A percentile compares a stretch with the other conserved stretches of the same genome.
phyloP scores from a whole-genome alignment of 805 yeast genomes.

The Nakazawaea wyomingensis region DNA sequence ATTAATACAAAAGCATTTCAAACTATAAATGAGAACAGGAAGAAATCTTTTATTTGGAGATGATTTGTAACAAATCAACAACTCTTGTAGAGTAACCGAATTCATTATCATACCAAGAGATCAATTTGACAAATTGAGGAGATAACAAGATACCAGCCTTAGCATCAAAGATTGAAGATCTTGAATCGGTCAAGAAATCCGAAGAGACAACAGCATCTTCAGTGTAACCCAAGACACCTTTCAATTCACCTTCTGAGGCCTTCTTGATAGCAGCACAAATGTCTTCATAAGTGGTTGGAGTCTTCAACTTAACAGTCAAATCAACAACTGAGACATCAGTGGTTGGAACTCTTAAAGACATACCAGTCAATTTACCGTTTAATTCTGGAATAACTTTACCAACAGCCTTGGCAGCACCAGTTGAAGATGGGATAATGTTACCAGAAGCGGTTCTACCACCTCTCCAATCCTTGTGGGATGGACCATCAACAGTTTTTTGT shows the following conservation, averaged over 20 bases:
- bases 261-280: slow-evolving; percentile 71
- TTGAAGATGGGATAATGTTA: slow-evolving; percentile 91
- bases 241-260: slow-evolving; percentile 72
- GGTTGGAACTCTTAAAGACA: slow-evolving; percentile 93
- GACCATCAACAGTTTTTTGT: slow-evolving; percentile 95
- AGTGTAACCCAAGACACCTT: slow-evolving; percentile 85
- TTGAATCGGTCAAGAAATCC: slow-evolving; percentile 79
- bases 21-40: not conserved
- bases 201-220: slow-evolving; percentile 89
- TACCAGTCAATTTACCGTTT: slow-evolving; percentile 91
- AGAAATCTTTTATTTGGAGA: slow-evolving; percentile 41
- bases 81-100: slow-evolving; percentile 96
- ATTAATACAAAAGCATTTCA: too few species aligned
- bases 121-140: slow-evolving; percentile 84
- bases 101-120: slow-evolving; percentile 96
- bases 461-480: slow-evolving; percentile 98
- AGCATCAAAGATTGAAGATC: slow-evolving; percentile 88
- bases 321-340: slow-evolving; percentile 91
- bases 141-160: slow-evolving; percentile 86
- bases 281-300: slow-evolving; percentile 74
- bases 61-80: slow-evolving; percentile 80
- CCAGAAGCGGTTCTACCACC: slow-evolving; percentile 97
- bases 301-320: slow-evolving; percentile 78
- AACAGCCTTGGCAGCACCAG: slow-evolving; percentile 98
- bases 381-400: slow-evolving; percentile 91